A percentile compares a stretch with the other conserved stretches of the same genome.
Conservation (phyloP, 768 basidiomycete genomes). For the Rhodocollybia butyracea region DNA sequence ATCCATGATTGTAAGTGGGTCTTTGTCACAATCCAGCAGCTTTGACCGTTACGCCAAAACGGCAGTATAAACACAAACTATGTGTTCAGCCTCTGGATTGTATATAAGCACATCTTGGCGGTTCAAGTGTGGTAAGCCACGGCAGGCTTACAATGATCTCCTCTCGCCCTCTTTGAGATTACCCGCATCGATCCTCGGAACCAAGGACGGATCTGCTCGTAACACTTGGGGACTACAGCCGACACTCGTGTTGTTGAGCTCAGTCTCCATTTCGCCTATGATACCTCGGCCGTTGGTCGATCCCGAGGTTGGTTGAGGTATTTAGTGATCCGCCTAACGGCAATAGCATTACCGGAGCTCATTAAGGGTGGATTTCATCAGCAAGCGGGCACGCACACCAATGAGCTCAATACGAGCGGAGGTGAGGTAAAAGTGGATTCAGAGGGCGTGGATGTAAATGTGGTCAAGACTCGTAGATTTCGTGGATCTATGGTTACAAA, state of each 20-base stretch:
- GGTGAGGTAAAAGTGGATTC: constrained; percentile 61
- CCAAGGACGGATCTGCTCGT: constrained; percentile 59
- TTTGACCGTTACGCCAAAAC: too few species aligned
- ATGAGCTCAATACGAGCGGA: constrained; percentile 58
- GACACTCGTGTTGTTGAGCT: constrained; percentile 42
- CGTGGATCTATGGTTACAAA: constrained; percentile 42
- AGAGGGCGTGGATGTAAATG: constrained; percentile 49
- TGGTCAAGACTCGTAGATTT: constrained; percentile 44
- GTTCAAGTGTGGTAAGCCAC: too few species aligned
- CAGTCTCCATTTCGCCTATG: constrained; percentile 40
- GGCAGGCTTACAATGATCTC: too few species aligned
- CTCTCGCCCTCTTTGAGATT: constrained; percentile 5
- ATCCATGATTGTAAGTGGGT: too few species aligned
- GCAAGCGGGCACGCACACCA: constrained; percentile 48
- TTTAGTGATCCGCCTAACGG: constrained; percentile 44
- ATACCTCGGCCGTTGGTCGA: too few species aligned
- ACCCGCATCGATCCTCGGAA: constrained; percentile 54
- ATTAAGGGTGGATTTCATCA: constrained; percentile 56
- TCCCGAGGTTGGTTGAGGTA: constrained; percentile 46
- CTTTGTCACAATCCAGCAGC: too few species aligned
- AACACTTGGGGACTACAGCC: constrained; percentile 53
- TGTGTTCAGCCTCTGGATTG: too few species aligned
- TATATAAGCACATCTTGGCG: too few species aligned
- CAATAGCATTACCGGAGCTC: constrained; percentile 48
- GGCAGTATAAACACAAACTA: too few species aligned